A percentile compares a stretch with the other conserved stretches of the same genome.
phyloP scores from a whole-genome alignment of 1,284 basidiomycete species.

The Marasmius oreades region DNA sequence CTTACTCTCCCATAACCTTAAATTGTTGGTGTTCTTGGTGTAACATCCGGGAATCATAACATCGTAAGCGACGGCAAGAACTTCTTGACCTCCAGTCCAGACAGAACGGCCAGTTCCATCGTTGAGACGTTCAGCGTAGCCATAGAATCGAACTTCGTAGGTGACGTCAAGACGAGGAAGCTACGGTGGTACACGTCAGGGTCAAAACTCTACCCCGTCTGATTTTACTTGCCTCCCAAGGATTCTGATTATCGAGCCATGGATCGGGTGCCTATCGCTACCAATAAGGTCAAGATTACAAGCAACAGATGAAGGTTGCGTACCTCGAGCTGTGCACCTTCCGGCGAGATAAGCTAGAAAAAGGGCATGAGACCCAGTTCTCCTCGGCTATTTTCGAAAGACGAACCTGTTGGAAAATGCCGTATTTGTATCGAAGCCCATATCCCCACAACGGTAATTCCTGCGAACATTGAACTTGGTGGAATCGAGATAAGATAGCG shows the following conservation, averaged over 20 bases:
- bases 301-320: not conserved
- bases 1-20: slow-evolving; percentile 81
- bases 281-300: not conserved
- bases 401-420: slow-evolving; percentile 82
- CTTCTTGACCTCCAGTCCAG: slow-evolving; percentile 91
- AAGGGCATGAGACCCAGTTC: not conserved
- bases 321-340: slow-evolving; percentile 83
- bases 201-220: not conserved
- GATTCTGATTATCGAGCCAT: slow-evolving; percentile 86
- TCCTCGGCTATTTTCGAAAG: not conserved
- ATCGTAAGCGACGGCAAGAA: slow-evolving; percentile 87
- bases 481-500: not conserved
- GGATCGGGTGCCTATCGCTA: slow-evolving; percentile 83
- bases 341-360: slow-evolving; percentile 65
- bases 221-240: slow-evolving; percentile 61
- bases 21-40: slow-evolving; percentile 75
- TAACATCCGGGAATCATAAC: slow-evolving; percentile 87
- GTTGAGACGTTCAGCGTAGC: slow-evolving; percentile 65
- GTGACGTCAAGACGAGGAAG: slow-evolving; percentile 81
- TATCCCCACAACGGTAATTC: slow-evolving; percentile 80
- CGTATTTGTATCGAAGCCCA: slow-evolving; percentile 84
- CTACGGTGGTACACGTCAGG: slow-evolving; percentile 16
- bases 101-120: slow-evolving; percentile 60
- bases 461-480: slow-evolving; percentile 17
- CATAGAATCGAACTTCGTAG: slow-evolving; percentile 84